Percentiles rank a stretch among this genome's conserved stretches.
phyloP scores from a whole-genome alignment of 1,139 yeast genomes.

The Protomyces inundatus region DNA sequence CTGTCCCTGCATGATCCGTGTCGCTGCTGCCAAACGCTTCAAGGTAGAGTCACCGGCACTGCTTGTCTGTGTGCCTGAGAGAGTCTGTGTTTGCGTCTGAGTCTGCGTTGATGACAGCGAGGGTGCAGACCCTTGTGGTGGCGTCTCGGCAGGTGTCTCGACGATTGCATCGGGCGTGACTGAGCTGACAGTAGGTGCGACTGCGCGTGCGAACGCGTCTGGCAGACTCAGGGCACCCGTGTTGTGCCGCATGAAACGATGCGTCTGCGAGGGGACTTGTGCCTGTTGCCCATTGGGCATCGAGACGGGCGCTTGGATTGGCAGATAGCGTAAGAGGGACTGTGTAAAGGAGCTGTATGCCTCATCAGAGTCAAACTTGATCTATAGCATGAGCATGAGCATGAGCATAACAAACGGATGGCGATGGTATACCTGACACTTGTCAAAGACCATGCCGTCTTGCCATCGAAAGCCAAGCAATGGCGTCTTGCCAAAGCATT shows the following conservation, averaged over 20 bases:
- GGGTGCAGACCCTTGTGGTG: not conserved
- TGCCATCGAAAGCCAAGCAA: conserved; percentile 10
- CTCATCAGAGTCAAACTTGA: not conserved
- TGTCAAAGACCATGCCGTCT: not conserved
- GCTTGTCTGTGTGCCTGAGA: not conserved
- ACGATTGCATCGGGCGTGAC: no score
- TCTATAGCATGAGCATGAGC: not conserved
- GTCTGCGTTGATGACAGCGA: not conserved
- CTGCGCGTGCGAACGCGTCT: not conserved
- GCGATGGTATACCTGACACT: conserved; percentile 1
- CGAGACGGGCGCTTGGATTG: not conserved
- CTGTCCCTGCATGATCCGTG: not conserved
- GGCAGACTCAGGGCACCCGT: not conserved
- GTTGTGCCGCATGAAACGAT: no score
- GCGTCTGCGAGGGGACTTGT: no score
- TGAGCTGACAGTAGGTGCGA: not conserved
- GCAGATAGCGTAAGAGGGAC: not conserved
- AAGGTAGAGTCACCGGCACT: not conserved
- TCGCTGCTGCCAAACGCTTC: not conserved
- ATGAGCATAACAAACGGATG: not conserved
- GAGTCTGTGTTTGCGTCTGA: not conserved
- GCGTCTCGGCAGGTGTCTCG: not conserved
- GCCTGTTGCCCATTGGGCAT: no score
- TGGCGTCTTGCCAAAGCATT: conserved; percentile 4
- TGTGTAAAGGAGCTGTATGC: not conserved